Percentiles rank a stretch among this genome's conserved stretches.
phyloP scores from a whole-genome alignment of 768 basidiomycete genomes.

The Fomitopsis pulvina region DNA sequence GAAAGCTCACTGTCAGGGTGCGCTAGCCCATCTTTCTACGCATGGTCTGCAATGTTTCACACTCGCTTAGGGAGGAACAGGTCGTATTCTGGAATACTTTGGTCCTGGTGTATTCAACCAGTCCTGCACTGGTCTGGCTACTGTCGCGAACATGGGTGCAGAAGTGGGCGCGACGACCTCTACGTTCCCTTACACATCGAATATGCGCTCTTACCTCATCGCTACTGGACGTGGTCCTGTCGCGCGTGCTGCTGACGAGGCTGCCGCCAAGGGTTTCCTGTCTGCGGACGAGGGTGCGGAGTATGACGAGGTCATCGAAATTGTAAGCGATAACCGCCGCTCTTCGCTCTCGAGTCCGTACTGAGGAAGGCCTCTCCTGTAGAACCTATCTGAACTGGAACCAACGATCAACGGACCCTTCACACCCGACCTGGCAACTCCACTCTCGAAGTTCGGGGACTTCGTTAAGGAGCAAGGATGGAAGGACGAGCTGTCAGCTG shows the following conservation, averaged over 20 bases:
- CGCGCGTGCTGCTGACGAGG: slow-evolving; percentile 80
- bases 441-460: slow-evolving; percentile 79
- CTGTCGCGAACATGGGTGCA: slow-evolving; percentile 98
- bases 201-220: slow-evolving; percentile 84
- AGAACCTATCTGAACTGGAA: slow-evolving; percentile 87
- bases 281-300: slow-evolving; percentile 80
- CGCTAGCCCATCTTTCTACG: slow-evolving; percentile 16
- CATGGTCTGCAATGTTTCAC: not conserved
- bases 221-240: slow-evolving; percentile 87
- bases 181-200: slow-evolving; percentile 89
- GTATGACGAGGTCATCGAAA: slow-evolving; percentile 92
- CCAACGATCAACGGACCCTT: slow-evolving; percentile 96
- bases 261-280: slow-evolving; percentile 73
- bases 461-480: slow-evolving; percentile 83
- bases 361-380: not conserved
- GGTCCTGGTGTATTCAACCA: slow-evolving; percentile 85
- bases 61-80: slow-evolving; percentile 77
- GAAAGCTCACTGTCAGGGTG: slow-evolving; percentile 89
- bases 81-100: slow-evolving; percentile 94
- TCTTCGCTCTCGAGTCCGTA: slow-evolving; percentile 2
- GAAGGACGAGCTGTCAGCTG: slow-evolving; percentile 90
- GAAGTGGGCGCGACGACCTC: slow-evolving; percentile 99
- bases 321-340: slow-evolving; percentile 44
- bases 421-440: slow-evolving; percentile 94
- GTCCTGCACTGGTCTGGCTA: slow-evolving; percentile 95